phyloP scores from a whole-genome alignment of 176 grass and related monocot species.

The Guadua angustifolia region DNA sequence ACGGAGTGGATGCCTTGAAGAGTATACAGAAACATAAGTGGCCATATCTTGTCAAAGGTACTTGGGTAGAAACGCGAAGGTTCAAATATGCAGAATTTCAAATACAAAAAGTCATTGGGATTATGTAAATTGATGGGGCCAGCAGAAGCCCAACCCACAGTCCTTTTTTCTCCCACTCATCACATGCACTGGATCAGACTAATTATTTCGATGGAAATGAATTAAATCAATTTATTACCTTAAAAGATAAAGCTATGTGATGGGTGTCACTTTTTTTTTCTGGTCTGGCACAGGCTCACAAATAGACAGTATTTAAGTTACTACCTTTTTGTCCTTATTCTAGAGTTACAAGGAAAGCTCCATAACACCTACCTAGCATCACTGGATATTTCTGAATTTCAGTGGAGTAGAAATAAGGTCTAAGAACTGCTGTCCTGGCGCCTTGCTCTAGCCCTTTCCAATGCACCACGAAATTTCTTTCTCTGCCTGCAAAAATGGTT shows the following conservation, averaged over 20 bases:
- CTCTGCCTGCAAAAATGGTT: neutral
- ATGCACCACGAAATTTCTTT: neutral
- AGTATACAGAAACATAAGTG: neutral
- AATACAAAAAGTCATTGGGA: neutral
- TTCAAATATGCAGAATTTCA: neutral
- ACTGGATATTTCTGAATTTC: neutral
- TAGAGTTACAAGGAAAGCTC: neutral
- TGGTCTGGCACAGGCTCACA: neutral
- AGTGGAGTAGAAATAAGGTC: neutral
- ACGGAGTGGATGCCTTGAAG: neutral
- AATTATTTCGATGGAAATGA: neutral
- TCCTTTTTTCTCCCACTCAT: neutral
- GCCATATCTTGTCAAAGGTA: neutral
- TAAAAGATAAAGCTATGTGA: neutral
- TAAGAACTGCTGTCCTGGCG: neutral
- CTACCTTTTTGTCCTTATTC: neutral
- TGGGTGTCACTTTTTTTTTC: slow-evolving; percentile 7
- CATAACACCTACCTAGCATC: neutral
- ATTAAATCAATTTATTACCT: neutral
- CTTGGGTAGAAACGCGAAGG: neutral
- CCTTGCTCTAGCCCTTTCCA: neutral
- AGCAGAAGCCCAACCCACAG: neutral
- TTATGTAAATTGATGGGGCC: neutral
- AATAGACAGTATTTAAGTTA: neutral
- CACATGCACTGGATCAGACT: neutral